Evolutionary conservation across 371 early-diverging fungal species (phyloP).

Genomic region (Rhizopus microsporus): DNA sequence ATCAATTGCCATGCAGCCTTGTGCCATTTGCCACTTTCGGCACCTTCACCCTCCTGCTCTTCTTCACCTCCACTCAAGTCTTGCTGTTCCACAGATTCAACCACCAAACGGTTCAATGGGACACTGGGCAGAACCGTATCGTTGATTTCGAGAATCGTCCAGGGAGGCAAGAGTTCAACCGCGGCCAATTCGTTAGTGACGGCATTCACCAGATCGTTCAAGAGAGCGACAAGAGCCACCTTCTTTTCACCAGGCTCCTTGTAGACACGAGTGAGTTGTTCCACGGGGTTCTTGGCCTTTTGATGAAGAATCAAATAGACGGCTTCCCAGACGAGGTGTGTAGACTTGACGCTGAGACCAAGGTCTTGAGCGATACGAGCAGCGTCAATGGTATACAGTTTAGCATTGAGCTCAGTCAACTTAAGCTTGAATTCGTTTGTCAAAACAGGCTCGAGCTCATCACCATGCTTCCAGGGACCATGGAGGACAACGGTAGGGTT

Average conservation of each 20-base stretch:
- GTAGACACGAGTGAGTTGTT: constrained; percentile 31
- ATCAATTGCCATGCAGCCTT: constrained; percentile 71
- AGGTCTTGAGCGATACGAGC: constrained; percentile 64
- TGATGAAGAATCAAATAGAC: constrained; percentile 54
- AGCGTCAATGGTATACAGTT: constrained; percentile 67
- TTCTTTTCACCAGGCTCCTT: constrained; percentile 31
- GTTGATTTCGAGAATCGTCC: constrained; percentile 53
- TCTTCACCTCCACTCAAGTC: constrained; percentile 39
- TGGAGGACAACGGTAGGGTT: constrained; percentile 68
- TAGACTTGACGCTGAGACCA: constrained; percentile 54
- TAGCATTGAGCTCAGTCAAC: constrained; percentile 59
- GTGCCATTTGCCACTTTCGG: constrained; percentile 57
- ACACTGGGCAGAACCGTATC: constrained; percentile 35
- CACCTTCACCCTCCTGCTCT: constrained; percentile 44
- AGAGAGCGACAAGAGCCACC: constrained; percentile 23
- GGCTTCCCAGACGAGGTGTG: constrained; percentile 59
- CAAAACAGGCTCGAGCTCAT: constrained; percentile 69
- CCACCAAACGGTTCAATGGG: constrained; percentile 37
- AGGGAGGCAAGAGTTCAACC: constrained; percentile 53
- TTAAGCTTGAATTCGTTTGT: constrained; percentile 69
- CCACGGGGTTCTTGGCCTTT: constrained; percentile 12
- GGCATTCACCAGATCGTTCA: constrained; percentile 26
- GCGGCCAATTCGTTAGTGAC: constrained; percentile 32
- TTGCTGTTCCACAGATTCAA: constrained; percentile 44
- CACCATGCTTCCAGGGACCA: constrained; percentile 65